A percentile compares a stretch with the other conserved stretches of the same genome.
Conservation (phyloP, 805 yeast species). For the Candida cerambycidarum region DNA sequence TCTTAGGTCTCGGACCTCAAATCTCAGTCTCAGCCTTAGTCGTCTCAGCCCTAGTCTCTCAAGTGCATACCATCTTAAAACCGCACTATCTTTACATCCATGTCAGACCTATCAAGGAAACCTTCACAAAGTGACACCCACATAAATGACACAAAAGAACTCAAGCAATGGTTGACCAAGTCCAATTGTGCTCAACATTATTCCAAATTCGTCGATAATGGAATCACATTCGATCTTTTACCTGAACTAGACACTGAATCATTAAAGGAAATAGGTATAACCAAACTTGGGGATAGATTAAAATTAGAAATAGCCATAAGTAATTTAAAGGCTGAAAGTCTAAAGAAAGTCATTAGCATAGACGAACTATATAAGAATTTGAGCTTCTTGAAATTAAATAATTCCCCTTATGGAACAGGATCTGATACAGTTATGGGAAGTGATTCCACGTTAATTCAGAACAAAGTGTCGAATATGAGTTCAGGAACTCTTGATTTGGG, state of each 20-base stretch:
- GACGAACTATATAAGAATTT: slow-evolving; percentile 24
- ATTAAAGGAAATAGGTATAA: slow-evolving; percentile 69
- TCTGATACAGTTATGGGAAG: neutral
- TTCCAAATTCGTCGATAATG: slow-evolving; percentile 44
- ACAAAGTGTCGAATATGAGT: slow-evolving; percentile 7
- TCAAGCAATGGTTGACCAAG: slow-evolving; percentile 37
- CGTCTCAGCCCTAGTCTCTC: too few species aligned
- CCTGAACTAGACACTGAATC: slow-evolving; percentile 62
- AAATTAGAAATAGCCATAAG: slow-evolving; percentile 61
- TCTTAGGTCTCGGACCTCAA: too few species aligned
- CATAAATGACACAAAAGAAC: slow-evolving; percentile 17
- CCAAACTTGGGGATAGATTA: slow-evolving; percentile 82
- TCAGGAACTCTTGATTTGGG: slow-evolving; percentile 5
- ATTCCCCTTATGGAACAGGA: slow-evolving; percentile 8
- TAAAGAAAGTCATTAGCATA: slow-evolving; percentile 20
- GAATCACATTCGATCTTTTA: slow-evolving; percentile 55
- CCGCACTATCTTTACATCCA: neutral
- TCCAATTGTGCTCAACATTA: slow-evolving; percentile 36
- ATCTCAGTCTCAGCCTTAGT: too few species aligned
- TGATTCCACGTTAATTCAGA: slow-evolving; percentile 14
- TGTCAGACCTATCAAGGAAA: slow-evolving; percentile 1
- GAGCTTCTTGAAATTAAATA: slow-evolving; percentile 9
- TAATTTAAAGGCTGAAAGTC: slow-evolving; percentile 38
- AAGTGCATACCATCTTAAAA: neutral
- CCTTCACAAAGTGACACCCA: slow-evolving; percentile 5